Evolutionary conservation across 371 early-diverging fungal genomes (phyloP).

Genomic region (Apophysomyces trapeziformis): DNA sequence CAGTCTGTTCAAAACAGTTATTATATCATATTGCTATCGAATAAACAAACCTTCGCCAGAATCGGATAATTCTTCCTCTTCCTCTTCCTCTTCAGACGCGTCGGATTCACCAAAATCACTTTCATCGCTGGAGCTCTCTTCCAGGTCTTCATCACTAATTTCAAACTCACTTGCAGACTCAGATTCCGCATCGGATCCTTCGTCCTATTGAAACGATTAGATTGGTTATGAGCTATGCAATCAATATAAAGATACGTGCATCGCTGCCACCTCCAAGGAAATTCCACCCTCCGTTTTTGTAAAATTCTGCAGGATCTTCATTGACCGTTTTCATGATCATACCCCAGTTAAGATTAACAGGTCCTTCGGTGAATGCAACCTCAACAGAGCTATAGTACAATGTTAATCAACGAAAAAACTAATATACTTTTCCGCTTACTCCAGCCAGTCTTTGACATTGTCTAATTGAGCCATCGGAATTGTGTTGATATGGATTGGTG

Average conservation of each 20-base stretch:
- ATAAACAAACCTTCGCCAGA: conserved; percentile 51
- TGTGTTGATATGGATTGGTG: conserved; percentile 96
- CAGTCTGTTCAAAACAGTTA: conserved; percentile 53
- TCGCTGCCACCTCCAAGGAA: conserved; percentile 82
- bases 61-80: conserved; percentile 64
- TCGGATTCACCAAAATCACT: conserved; percentile 68
- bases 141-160: conserved; percentile 51
- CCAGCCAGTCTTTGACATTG: conserved; percentile 98
- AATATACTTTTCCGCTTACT: conserved; percentile 54
- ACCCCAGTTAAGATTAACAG: conserved; percentile 97
- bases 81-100: conserved; percentile 65
- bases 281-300: conserved; percentile 96
- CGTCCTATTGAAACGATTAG: conserved; percentile 29
- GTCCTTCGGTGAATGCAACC: conserved; percentile 96
- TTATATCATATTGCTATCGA: not conserved
- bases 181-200: conserved; percentile 51
- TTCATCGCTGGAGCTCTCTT: conserved; percentile 69
- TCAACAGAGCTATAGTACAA: conserved; percentile 77
- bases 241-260: conserved; percentile 35
- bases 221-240: not conserved
- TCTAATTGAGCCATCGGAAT: conserved; percentile 96
- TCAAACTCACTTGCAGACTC: conserved; percentile 70
- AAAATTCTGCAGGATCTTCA: conserved; percentile 96
- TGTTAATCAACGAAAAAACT: not conserved
- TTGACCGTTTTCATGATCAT: conserved; percentile 99